Percentiles rank a stretch among this genome's conserved stretches.
Evolutionary conservation across 805 yeast genomes (phyloP).

Genomic region (Nakazawaea anatomiae): DNA sequence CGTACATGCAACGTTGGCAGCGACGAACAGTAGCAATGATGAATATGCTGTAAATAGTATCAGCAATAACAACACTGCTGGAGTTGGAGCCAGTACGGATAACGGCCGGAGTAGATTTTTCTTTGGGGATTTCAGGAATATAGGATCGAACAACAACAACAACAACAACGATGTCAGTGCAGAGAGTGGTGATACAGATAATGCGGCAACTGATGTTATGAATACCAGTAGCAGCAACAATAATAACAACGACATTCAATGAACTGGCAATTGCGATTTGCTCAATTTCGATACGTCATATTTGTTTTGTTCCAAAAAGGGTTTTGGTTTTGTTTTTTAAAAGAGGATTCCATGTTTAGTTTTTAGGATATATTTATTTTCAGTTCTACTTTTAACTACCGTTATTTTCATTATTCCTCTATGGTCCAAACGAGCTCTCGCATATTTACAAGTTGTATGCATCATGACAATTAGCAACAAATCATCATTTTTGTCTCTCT

Average conservation of each 20-base stretch:
- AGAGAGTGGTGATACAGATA: neutral
- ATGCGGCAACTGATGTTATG: neutral
- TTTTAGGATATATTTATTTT: too few species aligned
- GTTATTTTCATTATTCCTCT: too few species aligned
- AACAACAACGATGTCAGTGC: too few species aligned
- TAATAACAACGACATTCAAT: neutral
- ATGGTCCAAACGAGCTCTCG: too few species aligned
- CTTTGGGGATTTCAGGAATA: neutral
- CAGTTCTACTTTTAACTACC: too few species aligned
- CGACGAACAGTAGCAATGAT: conserved; percentile 3
- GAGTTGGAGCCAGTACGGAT: neutral
- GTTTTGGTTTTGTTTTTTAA: too few species aligned
- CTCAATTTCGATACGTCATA: too few species aligned
- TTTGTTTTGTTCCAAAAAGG: too few species aligned
- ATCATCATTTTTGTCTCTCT: too few species aligned
- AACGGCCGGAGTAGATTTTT: neutral
- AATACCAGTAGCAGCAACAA: neutral
- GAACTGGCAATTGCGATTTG: neutral
- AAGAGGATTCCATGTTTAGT: too few species aligned
- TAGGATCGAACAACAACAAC: neutral
- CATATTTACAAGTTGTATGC: too few species aligned
- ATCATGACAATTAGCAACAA: too few species aligned
- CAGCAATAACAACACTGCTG: neutral
- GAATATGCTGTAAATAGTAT: neutral
- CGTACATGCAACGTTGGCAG: conserved; percentile 10